Conservation (phyloP, 2,329 filamentous ascomycete species). For the Plectosphaerella cucumerina region DNA sequence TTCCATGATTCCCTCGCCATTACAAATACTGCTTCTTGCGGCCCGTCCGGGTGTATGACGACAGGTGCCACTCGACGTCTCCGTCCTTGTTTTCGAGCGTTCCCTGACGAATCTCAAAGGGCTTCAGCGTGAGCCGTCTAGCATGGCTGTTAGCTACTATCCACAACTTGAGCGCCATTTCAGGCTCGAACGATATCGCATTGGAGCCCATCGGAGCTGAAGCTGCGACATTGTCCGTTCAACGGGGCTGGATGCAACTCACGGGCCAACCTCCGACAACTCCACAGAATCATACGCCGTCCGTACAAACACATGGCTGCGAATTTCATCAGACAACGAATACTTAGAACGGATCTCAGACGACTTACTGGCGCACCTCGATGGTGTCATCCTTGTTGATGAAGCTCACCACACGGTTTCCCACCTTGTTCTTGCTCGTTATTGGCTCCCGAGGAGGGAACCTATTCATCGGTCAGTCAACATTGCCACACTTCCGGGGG, state of each 20-base stretch:
- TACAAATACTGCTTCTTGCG: conserved; percentile 94
- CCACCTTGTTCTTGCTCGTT: conserved; percentile 69
- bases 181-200: too few relatives aligned
- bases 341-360: background rate
- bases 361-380: conserved; percentile 62
- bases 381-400: conserved; percentile 68
- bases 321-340: conserved; percentile 2
- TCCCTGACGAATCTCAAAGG: conserved; percentile 87
- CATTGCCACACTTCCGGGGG: background rate
- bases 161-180: too few relatives aligned
- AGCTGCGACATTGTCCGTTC: too few relatives aligned
- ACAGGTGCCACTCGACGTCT: conserved; percentile 94
- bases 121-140: conserved; percentile 66
- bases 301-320: conserved; percentile 73
- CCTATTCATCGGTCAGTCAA: background rate
- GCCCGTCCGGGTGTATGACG: conserved; percentile 89
- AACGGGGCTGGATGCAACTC: too few relatives aligned
- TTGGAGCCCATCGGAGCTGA: too few relatives aligned
- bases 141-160: too few relatives aligned
- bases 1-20: conserved; percentile 18
- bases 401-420: conserved; percentile 86
- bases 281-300: conserved; percentile 86
- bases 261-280: conserved; percentile 73
- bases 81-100: conserved; percentile 93
- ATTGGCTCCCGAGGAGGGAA: conserved; percentile 84